These are phyloP conservation scores for Penicillium capsulatum DNA, from an alignment of 2,329 filamentous ascomycete genomes.

Conservation along the genomic window DNA sequence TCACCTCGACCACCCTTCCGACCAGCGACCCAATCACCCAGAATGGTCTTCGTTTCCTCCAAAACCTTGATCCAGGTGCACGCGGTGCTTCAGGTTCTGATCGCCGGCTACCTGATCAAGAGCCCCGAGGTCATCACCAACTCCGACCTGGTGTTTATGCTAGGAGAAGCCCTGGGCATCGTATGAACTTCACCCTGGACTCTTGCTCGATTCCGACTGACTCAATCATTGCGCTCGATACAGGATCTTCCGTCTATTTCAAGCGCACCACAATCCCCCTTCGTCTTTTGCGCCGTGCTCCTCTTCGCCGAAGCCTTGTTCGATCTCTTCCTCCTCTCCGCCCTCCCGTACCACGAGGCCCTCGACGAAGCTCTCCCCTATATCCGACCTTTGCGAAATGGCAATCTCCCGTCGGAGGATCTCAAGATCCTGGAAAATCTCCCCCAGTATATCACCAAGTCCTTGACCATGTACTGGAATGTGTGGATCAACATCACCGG, in stretches of 20 bases:
- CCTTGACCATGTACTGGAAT: constrained; percentile 35
- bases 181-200: constrained; percentile 46
- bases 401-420: constrained; percentile 22
- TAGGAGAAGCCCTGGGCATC: constrained; percentile 79
- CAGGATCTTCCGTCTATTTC: constrained; percentile 62
- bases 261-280: constrained; percentile 59
- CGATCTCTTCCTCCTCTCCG: constrained; percentile 60
- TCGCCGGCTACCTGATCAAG: constrained; percentile 78
- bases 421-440: constrained; percentile 18
- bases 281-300: constrained; percentile 64
- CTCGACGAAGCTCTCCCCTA: constrained; percentile 53
- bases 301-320: constrained; percentile 61
- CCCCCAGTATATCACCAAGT: constrained; percentile 25
- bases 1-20: constrained; percentile 2
- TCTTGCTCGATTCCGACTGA: neutral
- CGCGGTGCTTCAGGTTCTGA: constrained; percentile 76
- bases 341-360: constrained; percentile 61
- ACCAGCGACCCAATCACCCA: constrained; percentile 16
- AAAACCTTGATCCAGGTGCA: constrained; percentile 76
- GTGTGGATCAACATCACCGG: constrained; percentile 37
- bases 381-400: constrained; percentile 23
- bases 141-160: constrained; percentile 72
- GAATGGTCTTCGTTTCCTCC: constrained; percentile 77
- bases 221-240: constrained; percentile 6
- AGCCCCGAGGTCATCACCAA: constrained; percentile 68